phyloP scores from a whole-genome alignment of 805 yeast species.

The Saccharomycopsis javanensis region DNA sequence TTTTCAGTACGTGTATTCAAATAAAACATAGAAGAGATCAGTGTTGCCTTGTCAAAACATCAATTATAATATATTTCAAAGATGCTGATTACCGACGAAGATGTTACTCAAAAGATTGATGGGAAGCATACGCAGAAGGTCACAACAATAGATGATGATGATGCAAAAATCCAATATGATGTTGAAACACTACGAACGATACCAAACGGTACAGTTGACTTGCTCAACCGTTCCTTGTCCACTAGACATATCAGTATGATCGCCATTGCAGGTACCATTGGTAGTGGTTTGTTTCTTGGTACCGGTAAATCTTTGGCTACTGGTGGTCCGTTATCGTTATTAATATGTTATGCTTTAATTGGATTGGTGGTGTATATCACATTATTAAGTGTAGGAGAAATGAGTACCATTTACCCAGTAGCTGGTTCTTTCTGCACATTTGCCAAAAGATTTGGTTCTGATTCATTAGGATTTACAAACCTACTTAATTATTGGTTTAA shows the following conservation, averaged over 20 bases:
- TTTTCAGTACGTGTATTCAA: too few species aligned
- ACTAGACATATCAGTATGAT: constrained; percentile 48
- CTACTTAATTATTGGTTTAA: constrained; percentile 72
- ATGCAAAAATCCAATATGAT: neutral
- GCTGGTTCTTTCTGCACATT: constrained; percentile 60
- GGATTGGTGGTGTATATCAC: constrained; percentile 45
- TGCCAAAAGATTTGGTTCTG: constrained; percentile 53
- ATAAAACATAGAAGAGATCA: too few species aligned
- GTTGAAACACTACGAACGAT: neutral
- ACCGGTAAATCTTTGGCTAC: constrained; percentile 39
- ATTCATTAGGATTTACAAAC: constrained; percentile 61
- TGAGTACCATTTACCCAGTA: constrained; percentile 68
- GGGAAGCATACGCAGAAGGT: neutral
- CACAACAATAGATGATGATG: neutral
- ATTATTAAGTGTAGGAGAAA: constrained; percentile 61
- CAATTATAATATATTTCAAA: too few species aligned
- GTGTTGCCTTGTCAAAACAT: neutral
- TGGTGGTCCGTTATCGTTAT: constrained; percentile 45
- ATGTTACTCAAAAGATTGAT: neutral
- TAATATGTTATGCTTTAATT: constrained; percentile 40
- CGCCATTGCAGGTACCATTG: constrained; percentile 55
- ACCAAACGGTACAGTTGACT: neutral
- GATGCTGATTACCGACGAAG: neutral
- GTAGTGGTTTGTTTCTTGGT: constrained; percentile 46
- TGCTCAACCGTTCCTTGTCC: constrained; percentile 11